Evolutionary conservation across 768 basidiomycete genomes (phyloP).

Genomic region (Agrocybe praecox): DNA sequence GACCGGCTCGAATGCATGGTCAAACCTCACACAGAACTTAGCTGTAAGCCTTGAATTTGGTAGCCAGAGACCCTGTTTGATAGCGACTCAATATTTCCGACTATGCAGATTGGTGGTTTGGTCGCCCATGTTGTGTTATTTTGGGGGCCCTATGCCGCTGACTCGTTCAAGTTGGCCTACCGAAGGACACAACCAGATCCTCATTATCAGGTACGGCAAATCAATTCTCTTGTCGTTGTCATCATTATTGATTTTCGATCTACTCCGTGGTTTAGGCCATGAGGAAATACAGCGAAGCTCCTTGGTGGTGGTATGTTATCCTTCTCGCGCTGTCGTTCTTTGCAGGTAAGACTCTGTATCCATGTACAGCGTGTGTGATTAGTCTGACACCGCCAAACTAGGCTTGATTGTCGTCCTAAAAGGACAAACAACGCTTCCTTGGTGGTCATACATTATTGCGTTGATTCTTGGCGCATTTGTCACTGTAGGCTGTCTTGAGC

Average conservation of each 20-base stretch:
- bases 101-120: constrained; percentile 55
- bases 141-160: constrained; percentile 53
- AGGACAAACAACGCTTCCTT: constrained; percentile 62
- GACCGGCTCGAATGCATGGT: constrained; percentile 57
- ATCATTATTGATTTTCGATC: not conserved
- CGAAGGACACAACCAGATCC: constrained; percentile 52
- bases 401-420: constrained; percentile 59
- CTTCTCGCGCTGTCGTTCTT: constrained; percentile 54
- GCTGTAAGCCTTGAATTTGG: constrained; percentile 33
- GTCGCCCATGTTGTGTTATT: constrained; percentile 59
- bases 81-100: not conserved
- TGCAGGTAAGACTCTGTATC: constrained; percentile 40
- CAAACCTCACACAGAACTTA: constrained; percentile 48
- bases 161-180: constrained; percentile 52
- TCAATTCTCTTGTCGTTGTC: not conserved
- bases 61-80: no score
- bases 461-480: constrained; percentile 51
- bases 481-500: constrained; percentile 25
- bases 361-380: not conserved
- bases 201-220: constrained; percentile 46
- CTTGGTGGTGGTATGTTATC: constrained; percentile 61
- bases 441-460: constrained; percentile 64
- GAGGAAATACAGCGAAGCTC: constrained; percentile 62
- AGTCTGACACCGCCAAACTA: constrained; percentile 12
- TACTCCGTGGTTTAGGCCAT: constrained; percentile 41